phyloP scores from a whole-genome alignment of 768 basidiomycete genomes.

The Leccinum sublutescens region DNA sequence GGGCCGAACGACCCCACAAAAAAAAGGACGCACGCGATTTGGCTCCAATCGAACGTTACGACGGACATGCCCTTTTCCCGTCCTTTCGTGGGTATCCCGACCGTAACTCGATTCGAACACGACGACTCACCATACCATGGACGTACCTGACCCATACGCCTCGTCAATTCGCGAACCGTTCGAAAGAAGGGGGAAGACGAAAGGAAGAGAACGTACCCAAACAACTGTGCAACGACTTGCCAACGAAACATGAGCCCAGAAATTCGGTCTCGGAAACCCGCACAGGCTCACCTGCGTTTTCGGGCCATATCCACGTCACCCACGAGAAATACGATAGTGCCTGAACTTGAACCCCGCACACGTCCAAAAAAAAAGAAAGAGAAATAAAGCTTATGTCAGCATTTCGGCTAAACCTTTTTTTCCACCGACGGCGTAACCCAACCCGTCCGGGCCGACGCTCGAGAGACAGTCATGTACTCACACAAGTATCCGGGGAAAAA shows the following conservation, averaged over 20 bases:
- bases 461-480: conserved; percentile 17
- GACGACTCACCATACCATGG: conserved; percentile 44
- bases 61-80: conserved; percentile 56
- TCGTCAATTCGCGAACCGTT: background rate
- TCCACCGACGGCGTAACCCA: background rate
- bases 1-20: background rate
- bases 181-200: background rate
- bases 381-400: conserved; percentile 16
- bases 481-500: conserved; percentile 48
- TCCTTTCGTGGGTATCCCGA: background rate
- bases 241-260: background rate
- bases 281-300: conserved; percentile 41
- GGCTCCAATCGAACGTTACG: conserved; percentile 80
- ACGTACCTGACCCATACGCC: conserved; percentile 23
- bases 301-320: conserved; percentile 52
- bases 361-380: background rate
- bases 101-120: background rate
- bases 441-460: background rate
- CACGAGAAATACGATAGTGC: conserved; percentile 58
- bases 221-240: conserved; percentile 45
- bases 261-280: background rate
- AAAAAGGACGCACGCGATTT: conserved; percentile 43
- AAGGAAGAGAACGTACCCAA: conserved; percentile 37
- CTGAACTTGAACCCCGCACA: conserved; percentile 30
- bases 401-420: background rate